Evolutionary conservation across 179 eudicot species (phyloP).

Genomic region (Silene vulgaris): DNA sequence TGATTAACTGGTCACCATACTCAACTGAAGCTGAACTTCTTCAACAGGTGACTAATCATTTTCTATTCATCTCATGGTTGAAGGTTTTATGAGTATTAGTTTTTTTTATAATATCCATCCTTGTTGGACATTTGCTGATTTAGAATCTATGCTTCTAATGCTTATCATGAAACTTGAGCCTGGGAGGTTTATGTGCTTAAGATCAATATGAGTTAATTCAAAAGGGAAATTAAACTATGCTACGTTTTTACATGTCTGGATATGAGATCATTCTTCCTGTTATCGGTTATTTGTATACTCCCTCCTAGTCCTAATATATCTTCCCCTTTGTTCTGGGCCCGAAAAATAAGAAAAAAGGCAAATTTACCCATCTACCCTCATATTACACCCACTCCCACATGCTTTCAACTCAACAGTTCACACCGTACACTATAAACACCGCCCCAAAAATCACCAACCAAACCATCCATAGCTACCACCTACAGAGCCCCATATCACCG

Average conservation of each 20-base stretch:
- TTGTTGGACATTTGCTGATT: not conserved
- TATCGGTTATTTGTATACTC: no score
- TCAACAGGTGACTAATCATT: slow-evolving; percentile 50
- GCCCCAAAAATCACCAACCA: no score
- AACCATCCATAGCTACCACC: no score
- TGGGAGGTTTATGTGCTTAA: not conserved
- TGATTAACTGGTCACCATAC: slow-evolving; percentile 79
- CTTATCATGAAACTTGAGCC: no score
- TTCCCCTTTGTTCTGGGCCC: no score
- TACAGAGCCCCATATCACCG: no score
- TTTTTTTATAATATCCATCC: not conserved
- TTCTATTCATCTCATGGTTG: not conserved
- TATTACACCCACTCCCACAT: no score
- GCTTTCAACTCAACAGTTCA: no score
- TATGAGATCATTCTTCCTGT: not conserved
- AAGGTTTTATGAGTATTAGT: not conserved
- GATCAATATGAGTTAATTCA: not conserved
- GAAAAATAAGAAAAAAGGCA: no score
- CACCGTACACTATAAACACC: no score
- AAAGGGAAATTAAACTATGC: not conserved
- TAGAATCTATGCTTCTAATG: not conserved
- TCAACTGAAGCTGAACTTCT: slow-evolving; percentile 79
- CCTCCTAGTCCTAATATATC: no score
- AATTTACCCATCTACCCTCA: no score
- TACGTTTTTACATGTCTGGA: not conserved